A percentile compares a stretch with the other conserved stretches of the same genome.
Conservation (phyloP, 2,329 filamentous ascomycete species). For the Fusarium pseudograminearum region DNA sequence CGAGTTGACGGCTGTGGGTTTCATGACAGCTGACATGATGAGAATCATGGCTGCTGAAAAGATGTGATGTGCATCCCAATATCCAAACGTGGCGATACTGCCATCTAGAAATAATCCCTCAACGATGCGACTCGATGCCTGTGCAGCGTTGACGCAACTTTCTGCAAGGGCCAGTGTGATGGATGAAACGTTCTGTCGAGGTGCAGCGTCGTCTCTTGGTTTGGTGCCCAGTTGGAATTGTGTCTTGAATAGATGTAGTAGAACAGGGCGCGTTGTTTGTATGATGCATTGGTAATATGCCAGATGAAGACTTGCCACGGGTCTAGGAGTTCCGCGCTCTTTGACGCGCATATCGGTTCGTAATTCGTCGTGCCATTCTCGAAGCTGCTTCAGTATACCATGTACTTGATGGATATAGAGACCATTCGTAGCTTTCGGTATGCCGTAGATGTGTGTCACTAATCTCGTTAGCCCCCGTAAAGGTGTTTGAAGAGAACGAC, state of each 20-base stretch:
- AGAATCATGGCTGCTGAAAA: slow-evolving; percentile 50
- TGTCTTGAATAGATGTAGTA: slow-evolving; percentile 49
- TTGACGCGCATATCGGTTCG: slow-evolving; percentile 43
- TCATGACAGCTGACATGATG: slow-evolving; percentile 51
- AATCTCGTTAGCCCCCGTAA: fast-evolving
- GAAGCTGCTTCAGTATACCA: slow-evolving; percentile 47
- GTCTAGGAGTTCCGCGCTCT: slow-evolving; percentile 43
- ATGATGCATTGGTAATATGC: slow-evolving; percentile 54
- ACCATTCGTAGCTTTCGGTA: slow-evolving; percentile 47
- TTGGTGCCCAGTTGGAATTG: slow-evolving; percentile 44
- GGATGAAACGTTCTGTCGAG: slow-evolving; percentile 45
- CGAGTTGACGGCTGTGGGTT: slow-evolving; percentile 44
- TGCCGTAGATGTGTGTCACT: slow-evolving; percentile 49
- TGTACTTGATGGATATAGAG: slow-evolving; percentile 49
- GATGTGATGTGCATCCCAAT: slow-evolving; percentile 52
- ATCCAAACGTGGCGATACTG: slow-evolving; percentile 48
- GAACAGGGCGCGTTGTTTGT: slow-evolving; percentile 50
- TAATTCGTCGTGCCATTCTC: slow-evolving; percentile 47
- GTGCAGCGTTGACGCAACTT: slow-evolving; percentile 50
- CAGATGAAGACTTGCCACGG: slow-evolving; percentile 47
- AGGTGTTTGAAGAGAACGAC: fast-evolving
- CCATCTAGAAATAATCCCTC: slow-evolving; percentile 43
- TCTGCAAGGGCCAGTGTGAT: slow-evolving; percentile 51
- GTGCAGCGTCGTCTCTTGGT: slow-evolving; percentile 8
- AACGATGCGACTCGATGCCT: slow-evolving; percentile 47